A percentile compares a stretch with the other conserved stretches of the same genome.
phyloP scores from a whole-genome alignment of 768 basidiomycete genomes.

The Podaxis sp. region DNA sequence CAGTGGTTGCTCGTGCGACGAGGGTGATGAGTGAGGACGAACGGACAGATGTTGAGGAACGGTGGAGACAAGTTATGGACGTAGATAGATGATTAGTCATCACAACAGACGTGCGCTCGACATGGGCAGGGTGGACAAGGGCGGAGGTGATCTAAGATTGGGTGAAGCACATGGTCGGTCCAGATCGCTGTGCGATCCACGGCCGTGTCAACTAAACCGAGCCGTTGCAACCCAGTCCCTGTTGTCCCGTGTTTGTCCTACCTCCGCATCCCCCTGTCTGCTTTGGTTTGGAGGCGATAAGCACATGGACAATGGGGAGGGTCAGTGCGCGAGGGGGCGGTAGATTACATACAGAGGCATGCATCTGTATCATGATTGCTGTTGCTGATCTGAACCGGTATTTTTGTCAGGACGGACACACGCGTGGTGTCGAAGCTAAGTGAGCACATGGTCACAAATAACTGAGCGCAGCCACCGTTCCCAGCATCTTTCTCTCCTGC shows the following conservation, averaged over 20 bases:
- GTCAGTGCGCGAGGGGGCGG: constrained; percentile 7
- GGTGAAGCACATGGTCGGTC: constrained; percentile 16
- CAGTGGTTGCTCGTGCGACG: constrained; percentile 33
- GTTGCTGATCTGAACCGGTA: constrained; percentile 10
- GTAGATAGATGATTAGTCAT: constrained; percentile 14
- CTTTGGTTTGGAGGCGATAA: background rate
- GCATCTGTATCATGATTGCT: constrained; percentile 18
- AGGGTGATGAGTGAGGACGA: constrained; percentile 25
- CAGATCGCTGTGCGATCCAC: constrained; percentile 1
- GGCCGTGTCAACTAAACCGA: constrained; percentile 2
- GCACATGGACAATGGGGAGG: constrained; percentile 10
- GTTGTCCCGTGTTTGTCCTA: background rate
- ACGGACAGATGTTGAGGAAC: constrained; percentile 33
- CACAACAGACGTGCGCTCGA: background rate
- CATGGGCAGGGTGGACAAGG: background rate
- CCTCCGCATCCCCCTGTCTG: background rate
- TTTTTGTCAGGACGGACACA: constrained; percentile 12
- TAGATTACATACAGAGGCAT: constrained; percentile 17
- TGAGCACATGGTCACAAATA: constrained; percentile 27
- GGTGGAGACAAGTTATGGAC: constrained; percentile 28
- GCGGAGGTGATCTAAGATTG: constrained; percentile 12
- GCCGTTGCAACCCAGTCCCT: background rate
- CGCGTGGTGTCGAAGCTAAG: constrained; percentile 15
- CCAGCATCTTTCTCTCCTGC: constrained; percentile 27
- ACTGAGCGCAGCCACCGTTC: constrained; percentile 22